Evolutionary conservation across 495 filamentous ascomycete species (phyloP).

Genomic region (Tuber aestivum): DNA sequence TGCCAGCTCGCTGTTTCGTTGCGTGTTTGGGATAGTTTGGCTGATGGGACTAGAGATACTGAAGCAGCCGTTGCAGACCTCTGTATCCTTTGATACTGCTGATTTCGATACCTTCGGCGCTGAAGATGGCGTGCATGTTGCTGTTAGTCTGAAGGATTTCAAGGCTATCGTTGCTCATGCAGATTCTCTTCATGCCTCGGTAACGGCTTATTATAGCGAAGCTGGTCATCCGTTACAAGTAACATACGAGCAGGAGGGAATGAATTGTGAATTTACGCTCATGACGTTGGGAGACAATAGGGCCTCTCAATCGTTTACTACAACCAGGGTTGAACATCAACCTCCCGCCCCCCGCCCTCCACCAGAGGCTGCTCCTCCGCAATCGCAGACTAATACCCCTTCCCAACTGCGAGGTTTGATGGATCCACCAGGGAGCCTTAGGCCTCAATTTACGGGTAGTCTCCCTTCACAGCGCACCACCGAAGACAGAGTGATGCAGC

Average conservation of each 20-base stretch:
- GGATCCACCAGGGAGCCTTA: neutral
- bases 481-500: neutral
- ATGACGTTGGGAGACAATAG: slow-evolving; percentile 86
- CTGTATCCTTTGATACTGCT: slow-evolving; percentile 73
- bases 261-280: slow-evolving; percentile 79
- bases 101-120: slow-evolving; percentile 81
- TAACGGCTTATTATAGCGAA: slow-evolving; percentile 72
- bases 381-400: slow-evolving; percentile 5
- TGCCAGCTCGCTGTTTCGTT: slow-evolving; percentile 14
- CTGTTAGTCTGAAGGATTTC: slow-evolving; percentile 91
- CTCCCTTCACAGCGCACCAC: slow-evolving; percentile 8
- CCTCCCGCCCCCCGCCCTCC: neutral
- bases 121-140: slow-evolving; percentile 70
- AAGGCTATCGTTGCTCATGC: slow-evolving; percentile 83
- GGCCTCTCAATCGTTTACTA: slow-evolving; percentile 43
- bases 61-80: slow-evolving; percentile 89
- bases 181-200: slow-evolving; percentile 60
- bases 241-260: slow-evolving; percentile 65
- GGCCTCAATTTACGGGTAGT: slow-evolving; percentile 2
- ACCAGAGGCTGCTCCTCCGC: neutral
- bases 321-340: slow-evolving; percentile 8
- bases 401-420: neutral
- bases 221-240: slow-evolving; percentile 80
- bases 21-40: neutral
- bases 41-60: slow-evolving; percentile 60